A percentile compares a stretch with the other conserved stretches of the same genome.
Conservation (phyloP, 2,329 filamentous ascomycete genomes). For the Colletotrichum sp. region DNA sequence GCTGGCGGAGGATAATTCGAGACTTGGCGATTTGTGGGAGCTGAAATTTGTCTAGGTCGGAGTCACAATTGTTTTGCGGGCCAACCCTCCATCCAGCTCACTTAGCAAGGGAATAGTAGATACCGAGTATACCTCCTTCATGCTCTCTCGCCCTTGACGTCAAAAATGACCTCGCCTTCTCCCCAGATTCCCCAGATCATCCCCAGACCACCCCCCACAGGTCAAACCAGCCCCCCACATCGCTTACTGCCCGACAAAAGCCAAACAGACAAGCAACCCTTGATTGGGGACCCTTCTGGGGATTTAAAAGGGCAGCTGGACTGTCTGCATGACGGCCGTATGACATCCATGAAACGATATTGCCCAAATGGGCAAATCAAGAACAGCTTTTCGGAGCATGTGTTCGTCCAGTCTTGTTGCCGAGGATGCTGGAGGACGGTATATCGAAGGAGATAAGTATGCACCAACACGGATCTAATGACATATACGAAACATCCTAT, state of each 20-base stretch:
- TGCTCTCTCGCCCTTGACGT: not conserved
- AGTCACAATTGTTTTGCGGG: not conserved
- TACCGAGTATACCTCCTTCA: not conserved
- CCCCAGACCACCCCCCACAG: not conserved
- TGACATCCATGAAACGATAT: not conserved
- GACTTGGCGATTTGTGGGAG: slow-evolving; percentile 44
- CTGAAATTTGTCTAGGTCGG: slow-evolving; percentile 21
- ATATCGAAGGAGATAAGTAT: not conserved
- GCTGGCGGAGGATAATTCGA: slow-evolving; percentile 37
- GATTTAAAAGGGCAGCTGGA: not conserved
- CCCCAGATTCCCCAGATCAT: not conserved
- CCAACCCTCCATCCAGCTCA: not conserved
- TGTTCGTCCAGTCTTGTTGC: not conserved
- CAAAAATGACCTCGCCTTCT: not conserved
- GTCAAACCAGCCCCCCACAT: not conserved
- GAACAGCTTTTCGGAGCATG: not conserved
- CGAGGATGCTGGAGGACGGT: not conserved
- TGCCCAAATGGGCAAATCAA: not conserved
- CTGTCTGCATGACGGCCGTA: not conserved
- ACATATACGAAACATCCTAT: not conserved
- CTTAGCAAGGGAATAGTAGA: not conserved
- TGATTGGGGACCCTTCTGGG: not conserved
- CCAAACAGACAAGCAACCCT: not conserved
- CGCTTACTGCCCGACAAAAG: not conserved
- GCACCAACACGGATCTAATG: not conserved